These are phyloP conservation scores for Phytophthora podocarpi DNA, from an alignment of 352 stramenopile species.

Conservation along the genomic window DNA sequence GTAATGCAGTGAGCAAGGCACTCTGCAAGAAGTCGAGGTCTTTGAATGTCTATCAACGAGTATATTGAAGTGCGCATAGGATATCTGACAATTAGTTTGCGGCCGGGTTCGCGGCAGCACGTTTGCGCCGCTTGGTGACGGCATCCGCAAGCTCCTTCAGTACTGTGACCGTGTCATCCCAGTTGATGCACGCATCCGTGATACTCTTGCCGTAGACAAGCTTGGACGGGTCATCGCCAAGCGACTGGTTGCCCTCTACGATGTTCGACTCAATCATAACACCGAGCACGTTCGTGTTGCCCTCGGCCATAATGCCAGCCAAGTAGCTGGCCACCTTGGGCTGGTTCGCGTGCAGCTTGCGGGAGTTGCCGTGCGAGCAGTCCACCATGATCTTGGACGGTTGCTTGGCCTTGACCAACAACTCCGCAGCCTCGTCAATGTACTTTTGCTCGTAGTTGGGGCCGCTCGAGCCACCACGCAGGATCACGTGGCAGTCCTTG, in stretches of 20 bases:
- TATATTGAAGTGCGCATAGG: conserved; percentile 24
- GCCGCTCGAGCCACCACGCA: conserved; percentile 71
- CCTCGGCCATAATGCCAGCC: conserved; percentile 60
- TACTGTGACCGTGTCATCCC: conserved; percentile 75
- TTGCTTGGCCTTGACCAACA: conserved; percentile 73
- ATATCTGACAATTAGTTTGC: conserved; percentile 30
- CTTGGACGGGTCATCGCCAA: conserved; percentile 67
- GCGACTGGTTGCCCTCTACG: conserved; percentile 84
- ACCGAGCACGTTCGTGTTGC: conserved; percentile 73
- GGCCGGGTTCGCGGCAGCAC: conserved; percentile 14
- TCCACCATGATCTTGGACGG: conserved; percentile 86
- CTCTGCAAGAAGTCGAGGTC: too few relatives aligned
- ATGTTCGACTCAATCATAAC: conserved; percentile 92
- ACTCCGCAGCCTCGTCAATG: conserved; percentile 63
- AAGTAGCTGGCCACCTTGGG: conserved; percentile 78
- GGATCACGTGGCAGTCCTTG: conserved; percentile 85
- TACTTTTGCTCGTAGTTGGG: conserved; percentile 85
- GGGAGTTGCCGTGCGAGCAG: conserved; percentile 89
- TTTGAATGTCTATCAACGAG: conserved; percentile 7
- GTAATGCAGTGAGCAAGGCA: too few relatives aligned
- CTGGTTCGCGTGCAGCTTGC: conserved; percentile 86
- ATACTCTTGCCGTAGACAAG: conserved; percentile 89
- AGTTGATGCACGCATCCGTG: conserved; percentile 87
- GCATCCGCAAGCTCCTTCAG: conserved; percentile 64
- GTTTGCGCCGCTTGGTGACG: conserved; percentile 55